Conservation (phyloP, 169 alveolate species). For the Plasmodium berghei region DNA sequence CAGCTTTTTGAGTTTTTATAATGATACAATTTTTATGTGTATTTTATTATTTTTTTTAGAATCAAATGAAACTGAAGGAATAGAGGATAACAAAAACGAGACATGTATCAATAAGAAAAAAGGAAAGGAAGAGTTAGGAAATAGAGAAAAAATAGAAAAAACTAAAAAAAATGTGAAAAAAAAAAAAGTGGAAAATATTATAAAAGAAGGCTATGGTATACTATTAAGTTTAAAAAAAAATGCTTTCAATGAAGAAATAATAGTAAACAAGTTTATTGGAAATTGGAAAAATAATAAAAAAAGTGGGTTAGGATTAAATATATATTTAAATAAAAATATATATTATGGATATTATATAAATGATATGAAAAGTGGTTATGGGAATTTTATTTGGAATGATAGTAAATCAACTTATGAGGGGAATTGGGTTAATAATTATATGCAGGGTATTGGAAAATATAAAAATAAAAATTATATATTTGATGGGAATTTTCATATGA, state of each 20-base stretch:
- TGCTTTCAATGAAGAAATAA: slow-evolving; percentile 26
- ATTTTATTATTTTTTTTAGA: slow-evolving; percentile 2
- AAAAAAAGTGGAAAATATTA: slow-evolving; percentile 22
- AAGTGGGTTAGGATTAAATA: slow-evolving; percentile 68
- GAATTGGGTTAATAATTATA: slow-evolving; percentile 30
- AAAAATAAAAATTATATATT: slow-evolving; percentile 25
- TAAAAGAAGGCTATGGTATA: slow-evolving; percentile 68
- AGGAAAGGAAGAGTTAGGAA: slow-evolving; percentile 11
- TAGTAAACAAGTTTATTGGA: slow-evolving; percentile 56
- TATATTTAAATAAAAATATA: slow-evolving; percentile 50
- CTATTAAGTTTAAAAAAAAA: slow-evolving; percentile 44
- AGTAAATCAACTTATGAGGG: slow-evolving; percentile 58
- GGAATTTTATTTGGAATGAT: slow-evolving; percentile 43
- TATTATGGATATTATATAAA: slow-evolving; percentile 70
- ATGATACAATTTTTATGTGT: neutral
- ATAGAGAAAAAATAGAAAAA: slow-evolving; percentile 34
- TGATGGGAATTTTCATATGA: slow-evolving; percentile 55
- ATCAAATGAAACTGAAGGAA: slow-evolving; percentile 7
- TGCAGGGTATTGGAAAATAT: slow-evolving; percentile 72
- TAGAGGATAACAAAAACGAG: neutral
- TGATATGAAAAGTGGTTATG: slow-evolving; percentile 64
- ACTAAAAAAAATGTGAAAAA: slow-evolving; percentile 7
- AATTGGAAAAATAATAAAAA: slow-evolving; percentile 66
- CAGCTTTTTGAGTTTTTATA: too few relatives aligned
- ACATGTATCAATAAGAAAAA: slow-evolving; percentile 1